Conservation (phyloP, 108 stramenopile species). For the Cyclostephanos tholiformis region DNA sequence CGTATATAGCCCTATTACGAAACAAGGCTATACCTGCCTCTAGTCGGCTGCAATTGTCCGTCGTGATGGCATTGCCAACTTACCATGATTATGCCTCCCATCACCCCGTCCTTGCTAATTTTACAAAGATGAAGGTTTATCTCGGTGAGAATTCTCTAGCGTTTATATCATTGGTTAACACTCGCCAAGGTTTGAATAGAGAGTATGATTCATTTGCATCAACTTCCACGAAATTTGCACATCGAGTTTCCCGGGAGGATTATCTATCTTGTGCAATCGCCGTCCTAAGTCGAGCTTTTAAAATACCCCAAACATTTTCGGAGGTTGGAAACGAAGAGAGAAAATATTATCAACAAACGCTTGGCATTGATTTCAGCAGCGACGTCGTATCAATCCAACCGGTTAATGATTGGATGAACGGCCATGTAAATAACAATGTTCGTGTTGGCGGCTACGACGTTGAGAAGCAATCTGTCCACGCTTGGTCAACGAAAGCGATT, state of each 20-base stretch:
- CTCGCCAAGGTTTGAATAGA: conserved; percentile 18
- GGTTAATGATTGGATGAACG: conserved; percentile 24
- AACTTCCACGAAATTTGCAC: conserved; percentile 18
- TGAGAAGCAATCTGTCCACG: conserved; percentile 3
- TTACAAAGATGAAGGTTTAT: conserved; percentile 2
- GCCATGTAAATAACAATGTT: conserved; percentile 22
- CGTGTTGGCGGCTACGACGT: conserved; percentile 17
- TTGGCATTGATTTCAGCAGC: conserved; percentile 18
- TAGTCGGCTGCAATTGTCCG: not conserved
- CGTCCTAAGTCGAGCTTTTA: conserved; percentile 20
- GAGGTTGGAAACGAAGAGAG: conserved; percentile 10
- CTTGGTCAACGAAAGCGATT: conserved; percentile 21
- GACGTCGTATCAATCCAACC: conserved; percentile 12
- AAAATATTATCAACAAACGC: not conserved
- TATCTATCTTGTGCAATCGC: conserved; percentile 21
- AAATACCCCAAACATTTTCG: conserved; percentile 11
- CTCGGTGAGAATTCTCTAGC: conserved; percentile 18
- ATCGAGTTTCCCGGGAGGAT: conserved; percentile 7
- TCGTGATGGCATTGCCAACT: not conserved
- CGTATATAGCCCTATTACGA: not conserved
- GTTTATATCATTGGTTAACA: not conserved
- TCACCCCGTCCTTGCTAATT: conserved; percentile 19
- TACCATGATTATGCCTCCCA: not conserved
- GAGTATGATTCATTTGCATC: conserved; percentile 22
- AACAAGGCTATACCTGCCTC: not conserved